These are phyloP conservation scores for Candida fluviatilis DNA, from an alignment of 805 yeast genomes.

Conservation along the genomic window DNA sequence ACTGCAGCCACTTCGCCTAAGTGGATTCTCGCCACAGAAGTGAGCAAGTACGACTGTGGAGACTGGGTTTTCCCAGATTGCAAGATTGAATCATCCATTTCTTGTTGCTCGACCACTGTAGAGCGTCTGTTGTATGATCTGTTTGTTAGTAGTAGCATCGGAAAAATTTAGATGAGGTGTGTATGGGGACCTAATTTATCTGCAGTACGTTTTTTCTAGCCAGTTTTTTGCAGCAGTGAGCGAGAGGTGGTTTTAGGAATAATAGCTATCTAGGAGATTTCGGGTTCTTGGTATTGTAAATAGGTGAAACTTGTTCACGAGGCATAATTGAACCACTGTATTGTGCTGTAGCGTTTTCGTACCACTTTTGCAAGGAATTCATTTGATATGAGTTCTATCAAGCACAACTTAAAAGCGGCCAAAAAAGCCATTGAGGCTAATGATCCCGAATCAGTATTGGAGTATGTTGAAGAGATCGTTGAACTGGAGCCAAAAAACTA, in stretches of 20 bases:
- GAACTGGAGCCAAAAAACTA: slow-evolving; percentile 53
- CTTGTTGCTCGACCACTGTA: background rate
- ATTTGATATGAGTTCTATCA: slow-evolving; percentile 15
- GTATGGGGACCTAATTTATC: background rate
- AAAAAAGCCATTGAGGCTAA: slow-evolving; percentile 46
- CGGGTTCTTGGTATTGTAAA: too few species aligned
- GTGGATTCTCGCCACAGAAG: slow-evolving; percentile 48
- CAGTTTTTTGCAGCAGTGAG: too few species aligned
- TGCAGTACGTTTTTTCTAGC: too few species aligned
- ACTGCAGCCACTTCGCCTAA: slow-evolving; percentile 73
- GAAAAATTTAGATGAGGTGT: background rate
- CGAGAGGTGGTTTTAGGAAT: too few species aligned
- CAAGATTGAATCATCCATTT: slow-evolving; percentile 16
- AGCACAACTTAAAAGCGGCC: slow-evolving; percentile 33
- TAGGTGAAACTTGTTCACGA: too few species aligned
- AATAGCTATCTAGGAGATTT: too few species aligned
- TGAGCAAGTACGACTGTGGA: slow-evolving; percentile 57
- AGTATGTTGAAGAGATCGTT: slow-evolving; percentile 51
- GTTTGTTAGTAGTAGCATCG: background rate
- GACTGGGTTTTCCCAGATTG: slow-evolving; percentile 47
- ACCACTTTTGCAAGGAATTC: background rate
- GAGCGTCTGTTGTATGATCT: too few species aligned
- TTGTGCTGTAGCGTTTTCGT: too few species aligned
- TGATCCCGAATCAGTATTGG: slow-evolving; percentile 61
- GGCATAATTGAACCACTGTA: too few species aligned